Evolutionary conservation across 2,329 filamentous ascomycete species (phyloP), one percentile per base, ranked within the genome.

Genomic region (Arthrocladium fulminans): DNA sequence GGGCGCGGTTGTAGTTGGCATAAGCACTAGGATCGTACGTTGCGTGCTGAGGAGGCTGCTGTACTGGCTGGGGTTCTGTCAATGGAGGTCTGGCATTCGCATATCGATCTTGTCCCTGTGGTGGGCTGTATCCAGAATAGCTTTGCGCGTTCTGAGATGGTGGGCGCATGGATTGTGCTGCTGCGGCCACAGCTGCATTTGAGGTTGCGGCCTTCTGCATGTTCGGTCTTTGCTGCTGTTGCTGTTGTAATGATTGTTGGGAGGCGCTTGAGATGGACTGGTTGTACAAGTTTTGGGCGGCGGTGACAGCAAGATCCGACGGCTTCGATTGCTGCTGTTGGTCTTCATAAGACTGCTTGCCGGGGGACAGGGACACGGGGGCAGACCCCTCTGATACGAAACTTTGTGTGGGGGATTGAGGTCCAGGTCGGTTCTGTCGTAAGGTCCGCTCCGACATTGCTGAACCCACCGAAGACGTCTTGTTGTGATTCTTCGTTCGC

Each of bases 401-500:
- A 44, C 57, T 57, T 35, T 56, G 57, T 19, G 54, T 55, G 4
- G 57, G 55, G 7, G 55, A 59, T 8, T 54, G 52, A 20, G 61
- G 59, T 22, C 70, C 68, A 44, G 74, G 74, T 51, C 70, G 62
- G 20, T 65, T 62, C 23, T 76, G 71, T 47, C 87, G 76, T 52
- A 90, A 69, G 2, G 83, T 88, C 60, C 78, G 77, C 43, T 80
- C 79, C 51, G 75, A 78, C 66, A 90, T 72, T 34, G 64, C 68
- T 46, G 72, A 71, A 53, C 71, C 70, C 48, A 73, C 66, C 51
- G 71, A 71, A 3, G 72, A 67, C 46, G 67, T 66, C 61, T 77
- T 76, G 73, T 67, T 84, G 74, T 80, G 77, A 62, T 81, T 80
- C 69, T 89, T 94, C 51, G 85, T 83, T 43, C 81, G 81, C 61